phyloP scores from a whole-genome alignment of 208 protist genomes.

The Trichomonas gallinae region DNA sequence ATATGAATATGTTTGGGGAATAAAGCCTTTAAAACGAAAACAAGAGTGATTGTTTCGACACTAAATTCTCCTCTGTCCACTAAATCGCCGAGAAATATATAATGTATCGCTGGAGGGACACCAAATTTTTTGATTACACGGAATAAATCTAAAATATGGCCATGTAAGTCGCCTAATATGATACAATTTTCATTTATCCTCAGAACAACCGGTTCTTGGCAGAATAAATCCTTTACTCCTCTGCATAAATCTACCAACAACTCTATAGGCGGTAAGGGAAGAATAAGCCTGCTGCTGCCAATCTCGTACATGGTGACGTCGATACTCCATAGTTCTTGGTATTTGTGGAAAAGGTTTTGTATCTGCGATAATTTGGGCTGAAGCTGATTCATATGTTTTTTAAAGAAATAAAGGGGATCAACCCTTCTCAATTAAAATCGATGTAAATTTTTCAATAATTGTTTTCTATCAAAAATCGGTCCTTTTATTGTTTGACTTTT shows the following conservation, averaged over 20 bases:
- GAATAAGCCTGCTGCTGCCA: neutral
- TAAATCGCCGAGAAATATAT: constrained; percentile 73
- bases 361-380: neutral
- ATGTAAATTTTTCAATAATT: no score
- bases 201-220: neutral
- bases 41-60: constrained; percentile 70
- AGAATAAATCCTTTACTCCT: neutral
- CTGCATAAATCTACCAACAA: neutral
- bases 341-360: neutral
- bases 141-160: constrained; percentile 50
- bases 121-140: constrained; percentile 59
- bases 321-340: neutral
- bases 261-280: neutral
- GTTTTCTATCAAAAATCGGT: no score
- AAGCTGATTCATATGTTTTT: neutral
- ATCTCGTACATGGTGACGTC: neutral
- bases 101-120: constrained; percentile 79
- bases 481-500: no score
- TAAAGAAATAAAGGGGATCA: no score
- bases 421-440: no score
- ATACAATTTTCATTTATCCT: neutral
- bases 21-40: constrained; percentile 66
- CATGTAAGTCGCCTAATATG: neutral
- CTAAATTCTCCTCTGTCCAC: constrained; percentile 29
- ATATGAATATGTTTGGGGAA: constrained; percentile 82